Percentiles rank a stretch among this genome's conserved stretches.
Evolutionary conservation across 106 monocot species (phyloP).

Genomic region (Cymbidium sinense): DNA sequence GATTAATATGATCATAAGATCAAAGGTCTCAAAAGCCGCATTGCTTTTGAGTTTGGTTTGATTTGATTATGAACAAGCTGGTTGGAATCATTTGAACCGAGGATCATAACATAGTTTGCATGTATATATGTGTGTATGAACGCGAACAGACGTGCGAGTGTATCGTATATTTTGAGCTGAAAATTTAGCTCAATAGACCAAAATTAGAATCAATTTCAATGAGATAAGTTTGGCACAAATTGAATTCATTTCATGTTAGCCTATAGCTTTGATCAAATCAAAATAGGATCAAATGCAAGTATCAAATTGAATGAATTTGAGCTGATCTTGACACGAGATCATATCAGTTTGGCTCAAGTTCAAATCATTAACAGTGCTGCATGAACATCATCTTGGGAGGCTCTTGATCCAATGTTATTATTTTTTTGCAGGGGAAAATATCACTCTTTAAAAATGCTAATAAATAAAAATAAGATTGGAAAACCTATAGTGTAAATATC

Average conservation of each 20-base stretch:
- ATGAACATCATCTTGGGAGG: background rate
- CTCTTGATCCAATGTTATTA: background rate
- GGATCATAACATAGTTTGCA: no score
- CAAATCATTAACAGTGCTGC: background rate
- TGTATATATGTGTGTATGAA: no score
- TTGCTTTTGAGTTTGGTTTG: background rate
- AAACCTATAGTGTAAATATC: conserved; percentile 88
- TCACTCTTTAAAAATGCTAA: background rate
- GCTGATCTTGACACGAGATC: background rate
- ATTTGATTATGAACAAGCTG: no score
- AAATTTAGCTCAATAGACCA: no score
- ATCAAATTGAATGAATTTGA: no score
- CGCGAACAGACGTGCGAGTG: no score
- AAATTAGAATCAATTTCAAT: no score
- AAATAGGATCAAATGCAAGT: no score
- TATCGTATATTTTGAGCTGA: no score
- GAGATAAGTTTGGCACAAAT: background rate
- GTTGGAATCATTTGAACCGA: no score
- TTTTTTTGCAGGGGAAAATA: no score
- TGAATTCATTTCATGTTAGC: background rate
- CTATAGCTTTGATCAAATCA: no score
- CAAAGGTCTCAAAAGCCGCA: background rate
- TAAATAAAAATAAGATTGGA: background rate
- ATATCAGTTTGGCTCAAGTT: background rate
- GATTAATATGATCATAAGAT: background rate